A percentile compares a stretch with the other conserved stretches of the same genome.
Conservation (phyloP, 345 rosid genomes). For the Conringia planisiliqua region DNA sequence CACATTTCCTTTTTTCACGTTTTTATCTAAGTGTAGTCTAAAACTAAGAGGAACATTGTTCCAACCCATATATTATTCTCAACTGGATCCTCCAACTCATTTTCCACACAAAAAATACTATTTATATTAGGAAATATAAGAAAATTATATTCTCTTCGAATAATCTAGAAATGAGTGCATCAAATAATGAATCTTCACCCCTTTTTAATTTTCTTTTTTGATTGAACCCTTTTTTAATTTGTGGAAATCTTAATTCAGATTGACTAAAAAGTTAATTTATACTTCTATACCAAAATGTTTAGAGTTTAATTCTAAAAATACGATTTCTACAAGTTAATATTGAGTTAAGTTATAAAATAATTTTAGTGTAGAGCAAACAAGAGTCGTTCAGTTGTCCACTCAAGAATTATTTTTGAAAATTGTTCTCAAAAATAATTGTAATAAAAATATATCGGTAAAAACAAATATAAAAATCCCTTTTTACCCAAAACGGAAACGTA, state of each 20-base stretch:
- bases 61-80: background rate
- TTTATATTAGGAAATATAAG: background rate
- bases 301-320: too few species aligned
- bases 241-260: too few species aligned
- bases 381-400: too few species aligned
- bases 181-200: background rate
- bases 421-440: too few species aligned
- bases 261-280: too few species aligned
- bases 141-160: background rate
- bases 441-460: background rate
- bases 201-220: too few species aligned
- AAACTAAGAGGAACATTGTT: background rate
- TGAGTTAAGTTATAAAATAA: too few species aligned
- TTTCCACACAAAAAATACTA: background rate
- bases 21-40: background rate
- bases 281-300: too few species aligned
- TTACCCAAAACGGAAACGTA: background rate
- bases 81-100: background rate
- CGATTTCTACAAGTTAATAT: too few species aligned
- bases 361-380: too few species aligned
- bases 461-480: background rate
- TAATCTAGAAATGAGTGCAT: conserved; percentile 1
- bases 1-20: background rate
- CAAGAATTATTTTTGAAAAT: too few species aligned
- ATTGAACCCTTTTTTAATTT: too few species aligned